Evolutionary conservation across 1,284 basidiomycete species (phyloP).

Genomic region (Ceratobasidium sp.): DNA sequence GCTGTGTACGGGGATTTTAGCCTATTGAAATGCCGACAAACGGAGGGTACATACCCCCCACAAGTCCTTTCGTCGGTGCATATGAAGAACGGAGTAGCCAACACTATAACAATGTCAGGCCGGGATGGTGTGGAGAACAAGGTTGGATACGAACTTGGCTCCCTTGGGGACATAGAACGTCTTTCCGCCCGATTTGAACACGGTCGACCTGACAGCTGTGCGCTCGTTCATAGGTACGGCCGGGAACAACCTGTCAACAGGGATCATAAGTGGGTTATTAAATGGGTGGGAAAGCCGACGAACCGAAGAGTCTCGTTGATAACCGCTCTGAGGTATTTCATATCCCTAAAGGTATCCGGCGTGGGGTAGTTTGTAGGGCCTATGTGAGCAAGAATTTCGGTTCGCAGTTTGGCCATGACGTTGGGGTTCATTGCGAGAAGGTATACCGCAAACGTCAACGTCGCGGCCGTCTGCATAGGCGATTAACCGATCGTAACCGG

Average conservation of each 20-base stretch:
- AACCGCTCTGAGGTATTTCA: conserved; percentile 71
- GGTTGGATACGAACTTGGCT: conserved; percentile 41
- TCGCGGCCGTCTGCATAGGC: conserved; percentile 62
- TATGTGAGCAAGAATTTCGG: conserved; percentile 66
- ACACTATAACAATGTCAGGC: conserved; percentile 51
- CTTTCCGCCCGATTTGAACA: conserved; percentile 51
- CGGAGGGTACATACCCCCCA: conserved; percentile 52
- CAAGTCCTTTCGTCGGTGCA: conserved; percentile 53
- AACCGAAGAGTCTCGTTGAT: conserved; percentile 61
- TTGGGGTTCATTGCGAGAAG: conserved; percentile 65
- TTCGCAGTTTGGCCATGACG: conserved; percentile 63
- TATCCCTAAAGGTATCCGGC: conserved; percentile 67
- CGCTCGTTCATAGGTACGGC: conserved; percentile 59
- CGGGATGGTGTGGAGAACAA: conserved; percentile 19
- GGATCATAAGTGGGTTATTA: neutral
- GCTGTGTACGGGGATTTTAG: neutral
- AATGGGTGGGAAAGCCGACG: neutral
- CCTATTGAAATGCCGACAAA: neutral
- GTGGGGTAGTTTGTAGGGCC: conserved; percentile 63
- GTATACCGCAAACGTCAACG: conserved; percentile 67
- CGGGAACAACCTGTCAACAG: conserved; percentile 64
- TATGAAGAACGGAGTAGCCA: conserved; percentile 50
- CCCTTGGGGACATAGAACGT: conserved; percentile 57
- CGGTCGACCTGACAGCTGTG: conserved; percentile 40
- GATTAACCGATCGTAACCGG: neutral